Evolutionary conservation across 2,329 filamentous ascomycete genomes (phyloP).

Genomic region (Fusarium xylarioides): DNA sequence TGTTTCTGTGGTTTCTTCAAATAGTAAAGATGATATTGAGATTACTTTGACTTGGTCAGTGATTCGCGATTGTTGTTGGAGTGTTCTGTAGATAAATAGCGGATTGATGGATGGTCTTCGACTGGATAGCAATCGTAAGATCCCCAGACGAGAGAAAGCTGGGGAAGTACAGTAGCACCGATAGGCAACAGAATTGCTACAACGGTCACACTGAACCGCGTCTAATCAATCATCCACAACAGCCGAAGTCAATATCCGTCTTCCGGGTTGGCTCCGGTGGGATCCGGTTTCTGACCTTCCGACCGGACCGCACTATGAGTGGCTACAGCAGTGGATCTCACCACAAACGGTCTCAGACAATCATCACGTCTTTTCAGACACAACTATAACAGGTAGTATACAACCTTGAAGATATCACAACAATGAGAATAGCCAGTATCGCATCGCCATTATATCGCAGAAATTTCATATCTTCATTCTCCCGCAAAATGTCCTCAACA

Average conservation of each 20-base stretch:
- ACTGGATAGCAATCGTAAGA: background rate
- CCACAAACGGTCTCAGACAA: background rate
- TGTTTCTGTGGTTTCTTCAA: background rate
- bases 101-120: background rate
- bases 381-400: constrained; percentile 3
- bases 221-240: background rate
- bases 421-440: constrained; percentile 11
- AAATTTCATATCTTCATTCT: background rate
- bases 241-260: background rate
- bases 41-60: rapidly evolving
- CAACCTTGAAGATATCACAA: background rate
- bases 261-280: background rate
- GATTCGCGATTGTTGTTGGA: background rate
- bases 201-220: background rate
- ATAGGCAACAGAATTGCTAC: background rate
- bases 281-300: constrained; percentile 5
- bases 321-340: background rate
- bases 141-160: background rate
- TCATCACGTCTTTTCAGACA: background rate
- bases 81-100: background rate
- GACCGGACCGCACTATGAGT: constrained; percentile 35
- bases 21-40: too few species aligned
- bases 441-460: background rate
- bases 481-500: constrained; percentile 35
- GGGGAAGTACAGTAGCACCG: background rate